Percentiles rank a stretch among this genome's conserved stretches.
Evolutionary conservation across 805 yeast genomes (phyloP).

Genomic region (Millerago galiae): DNA sequence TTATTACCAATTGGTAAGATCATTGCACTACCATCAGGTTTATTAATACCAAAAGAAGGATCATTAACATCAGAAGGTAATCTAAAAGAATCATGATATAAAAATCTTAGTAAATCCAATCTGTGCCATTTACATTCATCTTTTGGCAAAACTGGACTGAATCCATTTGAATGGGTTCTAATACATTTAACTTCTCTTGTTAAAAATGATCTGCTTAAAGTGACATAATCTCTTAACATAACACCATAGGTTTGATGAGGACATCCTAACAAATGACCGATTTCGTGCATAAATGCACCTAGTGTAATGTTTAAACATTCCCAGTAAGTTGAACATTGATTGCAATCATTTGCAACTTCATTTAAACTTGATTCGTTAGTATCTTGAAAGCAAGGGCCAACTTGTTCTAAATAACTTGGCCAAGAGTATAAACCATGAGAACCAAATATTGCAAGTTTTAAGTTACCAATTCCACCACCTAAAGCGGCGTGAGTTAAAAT

Average conservation of each 20-base stretch:
- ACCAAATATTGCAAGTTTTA: constrained; percentile 86
- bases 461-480: constrained; percentile 74
- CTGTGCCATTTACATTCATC: constrained; percentile 87
- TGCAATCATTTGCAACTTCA: constrained; percentile 87
- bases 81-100: constrained; percentile 75
- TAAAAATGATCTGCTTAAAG: constrained; percentile 75
- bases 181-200: constrained; percentile 57
- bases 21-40: constrained; percentile 32
- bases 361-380: constrained; percentile 51
- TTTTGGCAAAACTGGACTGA: constrained; percentile 42
- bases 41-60: constrained; percentile 27
- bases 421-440: constrained; percentile 88
- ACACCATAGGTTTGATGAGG: constrained; percentile 90
- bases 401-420: constrained; percentile 77
- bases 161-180: constrained; percentile 44
- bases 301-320: constrained; percentile 79
- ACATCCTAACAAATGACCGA: constrained; percentile 85
- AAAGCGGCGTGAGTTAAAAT: constrained; percentile 88
- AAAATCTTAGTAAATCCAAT: constrained; percentile 68
- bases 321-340: constrained; percentile 84
- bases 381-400: constrained; percentile 66
- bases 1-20: constrained; percentile 42
- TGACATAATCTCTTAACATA: constrained; percentile 81
- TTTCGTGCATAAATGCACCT: constrained; percentile 95
- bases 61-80: constrained; percentile 58